Evolutionary conservation across 2,329 filamentous ascomycete species (phyloP), one percentile per base, ranked within the genome.

Genomic region (Nemania bipapillata): DNA sequence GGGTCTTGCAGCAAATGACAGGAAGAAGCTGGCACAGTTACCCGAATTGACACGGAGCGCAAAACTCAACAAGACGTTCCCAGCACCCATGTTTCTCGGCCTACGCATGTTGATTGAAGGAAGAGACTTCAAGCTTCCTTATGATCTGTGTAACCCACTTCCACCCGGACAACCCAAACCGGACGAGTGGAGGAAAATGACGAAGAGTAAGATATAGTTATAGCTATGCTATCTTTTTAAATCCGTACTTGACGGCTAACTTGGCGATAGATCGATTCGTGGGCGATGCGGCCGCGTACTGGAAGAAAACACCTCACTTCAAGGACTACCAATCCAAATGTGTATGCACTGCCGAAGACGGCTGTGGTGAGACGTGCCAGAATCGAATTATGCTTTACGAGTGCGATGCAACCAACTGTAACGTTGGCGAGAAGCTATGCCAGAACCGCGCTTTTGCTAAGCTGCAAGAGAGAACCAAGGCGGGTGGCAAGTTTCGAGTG

Each of bases 331-430:
- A 89, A 65, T 92, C 90, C 68, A 90, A 89, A 77, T 97, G 94
- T 77, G 89, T 93, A 66, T 97, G 94, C 81, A 89, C 83, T 49
- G 84, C 87, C 6, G 92, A 94, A 61, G 89, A 91, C 62, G 94
- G 93, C 40, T 98, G 96, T 76, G 92, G 90, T 71, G 93, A 97
- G 71, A 87, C 92, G 75, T 99, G 96, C 81, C 92, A 97, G 77
- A 99, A 99, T 79, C 87, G 94, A 70, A 94, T 94, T 79, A 98
- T 98, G 94, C 90, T 97, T 64, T 98, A 97, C 79, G 96, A 99
- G 82, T 99, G 96, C 79, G 93, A 98, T 79, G 87, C 91, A 54
- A 90, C 87, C 65, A 99, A 97, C 79, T 99, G 96, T 83, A 92
- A 90, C 66, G 83, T 95, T 17, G 91, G 91, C 47, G 84, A 87